Evolutionary conservation across 208 protist genomes (phyloP), one percentile per base, ranked within the genome.

Genomic region (Leishmania aethiopica): DNA sequence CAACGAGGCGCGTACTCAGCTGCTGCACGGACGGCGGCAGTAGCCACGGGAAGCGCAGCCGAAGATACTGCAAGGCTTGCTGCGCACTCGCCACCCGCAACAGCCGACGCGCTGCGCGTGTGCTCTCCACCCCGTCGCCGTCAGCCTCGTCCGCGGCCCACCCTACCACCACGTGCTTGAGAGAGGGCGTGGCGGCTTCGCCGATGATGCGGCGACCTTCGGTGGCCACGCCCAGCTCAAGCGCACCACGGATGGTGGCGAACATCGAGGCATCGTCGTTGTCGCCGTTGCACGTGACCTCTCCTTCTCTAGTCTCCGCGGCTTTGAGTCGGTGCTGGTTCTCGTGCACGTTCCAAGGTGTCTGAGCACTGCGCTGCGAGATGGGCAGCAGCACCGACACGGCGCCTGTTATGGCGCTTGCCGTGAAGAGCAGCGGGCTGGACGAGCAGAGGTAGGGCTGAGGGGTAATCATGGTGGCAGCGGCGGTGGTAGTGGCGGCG

Each of bases 381-480:
- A 86, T 69, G 35, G 88, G 88, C 45, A 86, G 80, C 72, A 91
- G 55, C 25, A 89, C 57, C 42, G 85, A 87, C 32, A 89, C 77
- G 49, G 71, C 73, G 25, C 81, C 80, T 37, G 77, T 86, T 28
- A 80, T 64, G 22, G 85, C 80, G 71, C 88, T 91, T 59, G 81
- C 81, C 6, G 82, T 78, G 59, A 89, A 82, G 37, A 91, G 70
- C 45, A 89, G n/a, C 3, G 85, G 76, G 25, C 70, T 83, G 59
- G 85, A 84, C 53, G 88, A 80, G 88, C 81, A 88, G 49, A 89
- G 82, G 80, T 89, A 91, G 28, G 86, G 82, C 77, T 91, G 81
- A 22, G 85, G 86, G n/a, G 84, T 82, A 51, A 84, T 79, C 75
- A 82, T 83, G 37, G 32, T 64, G 10, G 51, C 76, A 28, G 70